Evolutionary conservation across 176 grass and related monocot species (phyloP), one percentile per base, ranked within the genome.

Genomic region (Miscanthus lutarioriparius): DNA sequence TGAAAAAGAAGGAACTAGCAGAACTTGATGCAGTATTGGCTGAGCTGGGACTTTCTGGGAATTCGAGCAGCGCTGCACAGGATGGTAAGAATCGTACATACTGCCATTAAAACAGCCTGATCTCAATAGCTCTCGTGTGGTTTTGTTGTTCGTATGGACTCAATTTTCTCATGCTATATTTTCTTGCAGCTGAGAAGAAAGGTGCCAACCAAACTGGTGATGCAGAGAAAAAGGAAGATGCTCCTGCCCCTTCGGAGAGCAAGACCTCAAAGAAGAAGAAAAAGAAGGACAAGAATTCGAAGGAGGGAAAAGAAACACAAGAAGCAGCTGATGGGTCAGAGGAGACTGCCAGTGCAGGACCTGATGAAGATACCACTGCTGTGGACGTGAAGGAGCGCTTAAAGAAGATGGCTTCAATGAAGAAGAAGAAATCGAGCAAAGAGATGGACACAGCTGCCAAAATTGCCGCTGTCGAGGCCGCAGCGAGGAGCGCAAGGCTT

Each of bases 1-100:
- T 98, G 80, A 98, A 98, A 87, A 98, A 95, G 87, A 98, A 98
- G 85, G 96, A 95, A 78, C 53, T 98, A 17, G 96, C 91, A 26
- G 96, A 98, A 87, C 92, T 98, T 56, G 96, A 98, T 91, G 93
- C 96, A 25, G 93, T 98, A 64, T 83, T 98, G 59, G 87, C 89
- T 81, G 96, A 98, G 83, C 78, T 98, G 80, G 96, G 96, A 59
- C 83, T 98, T 83, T 83, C 91, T 83, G 83, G 66, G 26, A 88
- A 91, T 70, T 64, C 89, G 23, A 84, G 71, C 41, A 87, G 89
- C 48, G 44, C 43, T 77, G 67, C 53, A 38, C 84, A 88, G 79
- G 84, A 92, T 70, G 90, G 78, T 83, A 83, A 45, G 26, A 78
- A 77, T 71, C 75, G 80, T 84, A 62, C 10, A 62, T 26, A 10